Conservation (phyloP, 108 stramenopile genomes). For the Conticribra weissflogii region DNA sequence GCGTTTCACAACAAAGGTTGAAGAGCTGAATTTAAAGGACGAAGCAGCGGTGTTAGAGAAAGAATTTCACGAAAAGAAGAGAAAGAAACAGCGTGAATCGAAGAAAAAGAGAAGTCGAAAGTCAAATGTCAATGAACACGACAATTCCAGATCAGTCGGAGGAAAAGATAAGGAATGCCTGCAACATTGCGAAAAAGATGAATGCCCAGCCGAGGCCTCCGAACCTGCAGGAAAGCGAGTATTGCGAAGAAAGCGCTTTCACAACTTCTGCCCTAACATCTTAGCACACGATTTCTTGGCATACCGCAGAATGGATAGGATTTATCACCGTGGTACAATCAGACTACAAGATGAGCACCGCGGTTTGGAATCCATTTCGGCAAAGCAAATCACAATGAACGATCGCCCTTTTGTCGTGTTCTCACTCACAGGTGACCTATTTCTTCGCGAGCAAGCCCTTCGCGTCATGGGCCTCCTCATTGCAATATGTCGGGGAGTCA, state of each 20-base stretch:
- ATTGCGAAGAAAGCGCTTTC: slow-evolving; percentile 66
- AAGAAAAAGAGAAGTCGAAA: slow-evolving; percentile 23
- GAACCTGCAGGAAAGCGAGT: slow-evolving; percentile 18
- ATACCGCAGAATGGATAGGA: slow-evolving; percentile 67
- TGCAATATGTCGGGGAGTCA: slow-evolving; percentile 64
- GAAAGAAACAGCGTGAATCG: slow-evolving; percentile 31
- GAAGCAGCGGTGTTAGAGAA: slow-evolving; percentile 60
- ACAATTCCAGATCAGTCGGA: background rate
- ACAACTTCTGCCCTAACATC: slow-evolving; percentile 72
- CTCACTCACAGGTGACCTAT: slow-evolving; percentile 72
- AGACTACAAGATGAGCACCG: slow-evolving; percentile 34
- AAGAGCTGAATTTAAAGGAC: slow-evolving; percentile 54
- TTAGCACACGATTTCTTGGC: slow-evolving; percentile 79
- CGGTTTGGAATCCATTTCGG: background rate
- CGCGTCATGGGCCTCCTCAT: slow-evolving; percentile 72
- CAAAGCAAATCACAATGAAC: slow-evolving; percentile 3
- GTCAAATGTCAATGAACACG: background rate
- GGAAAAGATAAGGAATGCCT: background rate
- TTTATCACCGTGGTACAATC: slow-evolving; percentile 78
- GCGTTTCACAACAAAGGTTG: slow-evolving; percentile 61
- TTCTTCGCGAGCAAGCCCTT: slow-evolving; percentile 68
- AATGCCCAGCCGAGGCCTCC: background rate
- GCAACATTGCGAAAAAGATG: slow-evolving; percentile 2
- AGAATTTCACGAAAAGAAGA: slow-evolving; percentile 45
- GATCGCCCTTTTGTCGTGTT: slow-evolving; percentile 67